Conservation (phyloP, 2,329 filamentous ascomycete species). For the Pyricularia sp. region DNA sequence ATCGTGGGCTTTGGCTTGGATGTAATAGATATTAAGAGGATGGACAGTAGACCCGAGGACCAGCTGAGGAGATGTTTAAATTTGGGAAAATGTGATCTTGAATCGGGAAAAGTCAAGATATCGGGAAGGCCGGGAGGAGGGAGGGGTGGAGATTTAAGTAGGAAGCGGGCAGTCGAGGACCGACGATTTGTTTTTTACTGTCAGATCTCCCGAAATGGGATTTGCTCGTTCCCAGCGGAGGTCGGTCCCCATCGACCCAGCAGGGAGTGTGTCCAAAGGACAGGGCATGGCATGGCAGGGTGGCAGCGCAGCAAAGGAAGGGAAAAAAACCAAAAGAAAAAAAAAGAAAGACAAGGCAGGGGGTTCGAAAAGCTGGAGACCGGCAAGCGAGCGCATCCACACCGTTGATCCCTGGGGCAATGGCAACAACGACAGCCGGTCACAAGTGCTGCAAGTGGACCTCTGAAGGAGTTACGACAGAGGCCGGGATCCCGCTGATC, state of each 20-base stretch:
- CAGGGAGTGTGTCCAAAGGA: background rate
- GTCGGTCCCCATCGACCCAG: background rate
- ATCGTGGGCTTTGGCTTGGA: background rate
- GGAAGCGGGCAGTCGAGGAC: slow-evolving; percentile 20
- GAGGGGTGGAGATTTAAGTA: slow-evolving; percentile 35
- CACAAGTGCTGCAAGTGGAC: slow-evolving; percentile 45
- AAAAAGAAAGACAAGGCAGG: background rate
- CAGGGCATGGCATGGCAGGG: background rate
- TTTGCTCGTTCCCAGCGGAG: background rate
- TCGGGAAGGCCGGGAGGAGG: slow-evolving; percentile 9
- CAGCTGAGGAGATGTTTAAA: slow-evolving; percentile 5
- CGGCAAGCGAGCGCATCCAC: slow-evolving; percentile 17
- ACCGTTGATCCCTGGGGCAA: slow-evolving; percentile 38
- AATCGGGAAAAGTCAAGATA: slow-evolving; percentile 1
- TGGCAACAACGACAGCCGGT: slow-evolving; percentile 36
- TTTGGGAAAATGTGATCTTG: slow-evolving; percentile 5
- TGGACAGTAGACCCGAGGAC: slow-evolving; percentile 4
- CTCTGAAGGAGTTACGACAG: slow-evolving; percentile 14
- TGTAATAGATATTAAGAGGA: slow-evolving; percentile 4
- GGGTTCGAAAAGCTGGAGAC: slow-evolving; percentile 9
- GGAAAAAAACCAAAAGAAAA: background rate
- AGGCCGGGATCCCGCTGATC: slow-evolving; percentile 3
- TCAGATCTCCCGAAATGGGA: slow-evolving; percentile 8
- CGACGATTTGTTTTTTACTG: slow-evolving; percentile 1
- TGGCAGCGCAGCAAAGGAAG: background rate